Evolutionary conservation across 2,329 filamentous ascomycete species (phyloP).

Genomic region (Xylaria sp.): DNA sequence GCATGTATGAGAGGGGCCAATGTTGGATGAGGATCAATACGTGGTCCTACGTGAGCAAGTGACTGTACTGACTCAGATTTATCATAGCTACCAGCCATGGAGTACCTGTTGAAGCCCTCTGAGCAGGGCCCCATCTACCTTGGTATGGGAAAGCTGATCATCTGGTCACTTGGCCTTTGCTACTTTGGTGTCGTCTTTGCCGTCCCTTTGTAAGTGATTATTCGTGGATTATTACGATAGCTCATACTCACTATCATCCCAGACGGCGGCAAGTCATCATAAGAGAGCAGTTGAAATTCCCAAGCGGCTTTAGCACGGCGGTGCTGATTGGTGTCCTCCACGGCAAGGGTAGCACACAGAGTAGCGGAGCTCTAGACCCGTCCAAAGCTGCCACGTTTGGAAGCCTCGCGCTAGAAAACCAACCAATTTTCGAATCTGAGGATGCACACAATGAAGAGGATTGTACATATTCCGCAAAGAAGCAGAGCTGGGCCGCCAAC

Average conservation of each 20-base stretch:
- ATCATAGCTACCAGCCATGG: conserved; percentile 80
- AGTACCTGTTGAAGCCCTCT: conserved; percentile 80
- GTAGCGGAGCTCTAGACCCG: conserved; percentile 44
- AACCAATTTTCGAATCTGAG: conserved; percentile 43
- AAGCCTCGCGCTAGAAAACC: conserved; percentile 50
- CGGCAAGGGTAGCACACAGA: conserved; percentile 62
- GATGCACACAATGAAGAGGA: conserved; percentile 41
- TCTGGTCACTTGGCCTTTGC: conserved; percentile 93
- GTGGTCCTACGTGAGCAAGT: neutral
- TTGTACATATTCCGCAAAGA: conserved; percentile 50
- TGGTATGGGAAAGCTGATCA: conserved; percentile 78
- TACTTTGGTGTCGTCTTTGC: conserved; percentile 98
- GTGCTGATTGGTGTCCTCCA: conserved; percentile 93
- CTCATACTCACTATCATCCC: conserved; percentile 14
- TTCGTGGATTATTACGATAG: neutral
- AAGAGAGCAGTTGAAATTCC: conserved; percentile 90
- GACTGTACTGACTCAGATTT: conserved; percentile 21
- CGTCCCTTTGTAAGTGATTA: conserved; percentile 74
- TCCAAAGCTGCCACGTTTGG: conserved; percentile 50
- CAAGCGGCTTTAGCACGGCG: conserved; percentile 94
- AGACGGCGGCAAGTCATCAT: conserved; percentile 90
- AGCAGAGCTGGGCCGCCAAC: conserved; percentile 59
- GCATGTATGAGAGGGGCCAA: neutral
- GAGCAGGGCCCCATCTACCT: conserved; percentile 83
- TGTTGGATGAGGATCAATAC: neutral